These are phyloP conservation scores for Cunninghamia lanceolata DNA, from an alignment of 75 land plant species.

Conservation along the genomic window DNA sequence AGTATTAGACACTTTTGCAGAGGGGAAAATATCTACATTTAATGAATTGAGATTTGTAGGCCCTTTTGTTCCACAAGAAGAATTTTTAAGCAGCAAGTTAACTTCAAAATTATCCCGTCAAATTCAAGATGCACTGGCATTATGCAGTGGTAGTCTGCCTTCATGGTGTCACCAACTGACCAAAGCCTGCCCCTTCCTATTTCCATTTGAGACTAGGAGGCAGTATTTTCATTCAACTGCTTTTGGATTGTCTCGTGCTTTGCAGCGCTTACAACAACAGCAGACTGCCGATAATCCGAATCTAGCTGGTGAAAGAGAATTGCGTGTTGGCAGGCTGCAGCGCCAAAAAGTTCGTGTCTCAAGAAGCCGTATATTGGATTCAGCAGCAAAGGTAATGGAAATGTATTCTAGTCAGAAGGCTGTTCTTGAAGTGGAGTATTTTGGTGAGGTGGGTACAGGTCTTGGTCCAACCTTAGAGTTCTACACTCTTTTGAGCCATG, in stretches of 20 bases:
- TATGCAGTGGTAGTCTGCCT: constrained; percentile 94
- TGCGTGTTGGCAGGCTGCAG: constrained; percentile 86
- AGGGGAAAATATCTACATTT: constrained; percentile 51
- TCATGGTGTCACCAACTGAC: constrained; percentile 96
- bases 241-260: constrained; percentile 92
- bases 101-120: constrained; percentile 90
- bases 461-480: constrained; percentile 97
- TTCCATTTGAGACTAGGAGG: constrained; percentile 93
- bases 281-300: constrained; percentile 72
- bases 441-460: constrained; percentile 99
- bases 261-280: constrained; percentile 83
- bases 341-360: constrained; percentile 96
- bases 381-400: constrained; percentile 97
- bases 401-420: constrained; percentile 91
- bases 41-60: constrained; percentile 44
- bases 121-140: constrained; percentile 94
- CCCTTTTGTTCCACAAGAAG: constrained; percentile 52
- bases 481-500: constrained; percentile 92
- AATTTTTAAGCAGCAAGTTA: constrained; percentile 81
- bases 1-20: constrained; percentile 69
- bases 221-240: constrained; percentile 96
- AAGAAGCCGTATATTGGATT: constrained; percentile 80
- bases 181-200: constrained; percentile 88
- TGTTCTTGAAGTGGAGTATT: constrained; percentile 96
- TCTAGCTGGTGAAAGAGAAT: constrained; percentile 74